Conservation (phyloP, 306 rosid species). For the Prunus davidiana region DNA sequence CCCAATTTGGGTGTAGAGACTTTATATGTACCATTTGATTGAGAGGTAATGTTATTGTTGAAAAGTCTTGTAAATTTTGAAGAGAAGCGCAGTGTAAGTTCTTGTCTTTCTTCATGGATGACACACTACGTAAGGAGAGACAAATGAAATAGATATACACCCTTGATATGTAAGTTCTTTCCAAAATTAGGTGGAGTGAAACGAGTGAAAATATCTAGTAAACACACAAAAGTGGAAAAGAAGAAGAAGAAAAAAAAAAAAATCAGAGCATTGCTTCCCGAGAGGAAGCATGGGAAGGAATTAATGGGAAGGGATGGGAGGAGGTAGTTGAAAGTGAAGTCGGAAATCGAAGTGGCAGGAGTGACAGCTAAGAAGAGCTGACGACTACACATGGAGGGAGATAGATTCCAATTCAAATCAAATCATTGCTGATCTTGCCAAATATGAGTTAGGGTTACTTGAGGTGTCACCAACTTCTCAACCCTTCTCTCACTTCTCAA, state of each 20-base stretch:
- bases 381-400: conserved; percentile 45
- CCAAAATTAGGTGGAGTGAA: neutral
- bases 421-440: conserved; percentile 29
- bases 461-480: neutral
- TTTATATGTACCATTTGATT: no score
- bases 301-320: conserved; percentile 52
- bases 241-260: neutral
- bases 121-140: no score
- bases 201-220: neutral
- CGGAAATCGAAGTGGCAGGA: conserved; percentile 9
- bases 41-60: no score
- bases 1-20: no score
- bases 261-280: conserved; percentile 46
- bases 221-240: neutral
- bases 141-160: no score
- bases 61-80: no score
- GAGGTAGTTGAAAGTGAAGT: conserved; percentile 21
- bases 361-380: conserved; percentile 60
- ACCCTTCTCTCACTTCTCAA: neutral
- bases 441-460: neutral
- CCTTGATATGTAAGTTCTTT: no score
- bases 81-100: no score
- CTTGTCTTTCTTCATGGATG: no score
- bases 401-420: conserved; percentile 43
- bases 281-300: conserved; percentile 72